Evolutionary conservation across 306 rosid species (phyloP).

Genomic region (Rosa lucieae): DNA sequence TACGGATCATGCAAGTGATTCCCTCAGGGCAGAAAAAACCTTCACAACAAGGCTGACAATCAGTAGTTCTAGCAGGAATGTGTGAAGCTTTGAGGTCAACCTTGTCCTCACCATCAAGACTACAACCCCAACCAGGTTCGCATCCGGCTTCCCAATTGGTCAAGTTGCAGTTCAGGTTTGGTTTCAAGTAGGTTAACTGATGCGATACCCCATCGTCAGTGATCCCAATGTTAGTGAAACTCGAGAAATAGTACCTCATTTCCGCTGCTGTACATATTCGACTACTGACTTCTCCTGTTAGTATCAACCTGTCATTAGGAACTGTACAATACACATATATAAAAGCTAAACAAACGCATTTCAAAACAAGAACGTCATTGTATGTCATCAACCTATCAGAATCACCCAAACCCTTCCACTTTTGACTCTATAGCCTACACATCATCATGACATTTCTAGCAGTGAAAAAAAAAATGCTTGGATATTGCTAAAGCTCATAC

Average conservation of each 20-base stretch:
- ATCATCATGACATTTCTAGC: no score
- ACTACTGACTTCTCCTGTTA: slow-evolving; percentile 56
- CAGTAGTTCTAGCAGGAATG: slow-evolving; percentile 44
- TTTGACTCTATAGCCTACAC: no score
- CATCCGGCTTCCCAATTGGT: slow-evolving; percentile 70
- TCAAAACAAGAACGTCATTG: not conserved
- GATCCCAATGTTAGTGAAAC: slow-evolving; percentile 35
- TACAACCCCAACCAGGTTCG: slow-evolving; percentile 90
- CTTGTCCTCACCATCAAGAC: slow-evolving; percentile 21
- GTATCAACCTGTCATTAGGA: slow-evolving; percentile 23
- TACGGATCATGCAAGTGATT: slow-evolving; percentile 86
- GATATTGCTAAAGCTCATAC: slow-evolving; percentile 29
- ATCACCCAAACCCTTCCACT: no score
- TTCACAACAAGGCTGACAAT: slow-evolving; percentile 75
- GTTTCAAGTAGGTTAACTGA: slow-evolving; percentile 45
- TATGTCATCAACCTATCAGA: not conserved
- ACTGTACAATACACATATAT: not conserved
- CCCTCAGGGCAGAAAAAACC: slow-evolving; percentile 86
- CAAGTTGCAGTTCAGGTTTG: slow-evolving; percentile 74
- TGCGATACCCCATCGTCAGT: slow-evolving; percentile 14
- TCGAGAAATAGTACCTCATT: slow-evolving; percentile 52
- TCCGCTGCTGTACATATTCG: slow-evolving; percentile 63
- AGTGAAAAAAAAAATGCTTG: not conserved
- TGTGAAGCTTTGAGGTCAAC: slow-evolving; percentile 40
- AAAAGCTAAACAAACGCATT: not conserved